phyloP scores from a whole-genome alignment of 495 filamentous ascomycete genomes.

The Podospora comata region DNA sequence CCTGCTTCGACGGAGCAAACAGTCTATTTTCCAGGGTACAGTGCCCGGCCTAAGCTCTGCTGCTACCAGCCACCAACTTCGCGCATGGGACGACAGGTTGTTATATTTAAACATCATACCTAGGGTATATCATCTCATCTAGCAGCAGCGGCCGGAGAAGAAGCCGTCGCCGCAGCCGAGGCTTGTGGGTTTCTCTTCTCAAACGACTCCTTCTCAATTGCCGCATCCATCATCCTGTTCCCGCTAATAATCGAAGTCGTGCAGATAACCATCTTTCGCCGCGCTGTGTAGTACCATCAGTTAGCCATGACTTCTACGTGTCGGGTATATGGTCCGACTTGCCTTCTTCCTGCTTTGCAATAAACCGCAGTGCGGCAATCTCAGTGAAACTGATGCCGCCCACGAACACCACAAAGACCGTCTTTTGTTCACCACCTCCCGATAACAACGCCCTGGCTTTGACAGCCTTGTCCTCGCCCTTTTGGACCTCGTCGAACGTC shows the following conservation, averaged over 20 bases:
- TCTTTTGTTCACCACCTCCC: constrained; percentile 70
- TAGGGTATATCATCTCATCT: constrained; percentile 5
- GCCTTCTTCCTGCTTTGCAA: constrained; percentile 81
- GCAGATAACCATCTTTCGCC: constrained; percentile 82
- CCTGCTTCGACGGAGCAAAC: not conserved
- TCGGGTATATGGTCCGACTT: constrained; percentile 25
- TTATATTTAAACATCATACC: not conserved
- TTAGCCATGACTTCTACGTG: constrained; percentile 14
- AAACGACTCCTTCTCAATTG: constrained; percentile 71
- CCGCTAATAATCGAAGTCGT: constrained; percentile 91
- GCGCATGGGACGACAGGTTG: not conserved
- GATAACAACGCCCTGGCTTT: constrained; percentile 82
- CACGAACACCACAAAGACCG: constrained; percentile 89
- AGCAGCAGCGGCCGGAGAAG: not conserved
- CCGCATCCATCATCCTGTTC: constrained; percentile 82
- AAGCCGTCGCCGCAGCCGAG: not conserved
- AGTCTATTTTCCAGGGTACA: not conserved
- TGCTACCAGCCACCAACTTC: not conserved
- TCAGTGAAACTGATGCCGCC: constrained; percentile 94
- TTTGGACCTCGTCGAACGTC: constrained; percentile 89
- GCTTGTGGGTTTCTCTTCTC: constrained; percentile 37
- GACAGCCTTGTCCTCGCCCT: constrained; percentile 88
- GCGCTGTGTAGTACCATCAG: constrained; percentile 34
- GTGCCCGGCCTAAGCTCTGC: not conserved
- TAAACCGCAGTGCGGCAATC: constrained; percentile 89